Base-by-base conservation (phyloP, 371 early-diverging fungal genomes). In the Apophysomyces variabilis region DNA sequence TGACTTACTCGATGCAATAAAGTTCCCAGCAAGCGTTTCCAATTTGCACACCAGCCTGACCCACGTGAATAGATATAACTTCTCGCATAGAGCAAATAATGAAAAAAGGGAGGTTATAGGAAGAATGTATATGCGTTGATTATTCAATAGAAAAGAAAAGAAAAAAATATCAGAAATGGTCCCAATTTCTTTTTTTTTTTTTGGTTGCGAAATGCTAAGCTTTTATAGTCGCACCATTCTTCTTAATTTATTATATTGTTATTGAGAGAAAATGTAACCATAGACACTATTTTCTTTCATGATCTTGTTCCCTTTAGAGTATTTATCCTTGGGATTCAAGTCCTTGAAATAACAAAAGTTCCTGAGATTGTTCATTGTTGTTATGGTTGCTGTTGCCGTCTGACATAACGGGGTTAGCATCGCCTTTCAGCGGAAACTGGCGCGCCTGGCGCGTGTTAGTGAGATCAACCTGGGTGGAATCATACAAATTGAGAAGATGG, bases 1-100 rank as follows among this genome's bases (percentile, higher is more conserved):
- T 6, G 67, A 94, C 89, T 83, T 97, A 96, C 89, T 98, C 98
- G 59, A 35, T 16, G 11, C 54, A 50, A 21, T 50, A 50, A 18
- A 98, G 90, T 82, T 99, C 99, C 99, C 99, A 99, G 87, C 99
- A 99, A 86, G 98, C 94, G 90, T 99, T 99, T 91, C 99, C 99
- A 79, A 99, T 99, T 87, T 99, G 99, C 77, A 99, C 95, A 93
- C 99, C 99, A 74, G 99, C 99, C 88, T 99, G 95, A 76, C 72
- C 64, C 18, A 85, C 95, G 92, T 99, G 99, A 82, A 99, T 87
- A 62, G 95, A 95, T 83, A 98, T 96, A 87, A 96, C 92, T 87
- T 99, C 99, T 87, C 99, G 91, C 99, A 99, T 99, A 75, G 39
- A 74, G 5, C 21, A 65, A 44, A 41, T 58, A 46, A 7, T 7